Evolutionary conservation across 176 grass and related monocot species (phyloP), one percentile per base, ranked within the genome.

Genomic region (Pontederia paniculata): DNA sequence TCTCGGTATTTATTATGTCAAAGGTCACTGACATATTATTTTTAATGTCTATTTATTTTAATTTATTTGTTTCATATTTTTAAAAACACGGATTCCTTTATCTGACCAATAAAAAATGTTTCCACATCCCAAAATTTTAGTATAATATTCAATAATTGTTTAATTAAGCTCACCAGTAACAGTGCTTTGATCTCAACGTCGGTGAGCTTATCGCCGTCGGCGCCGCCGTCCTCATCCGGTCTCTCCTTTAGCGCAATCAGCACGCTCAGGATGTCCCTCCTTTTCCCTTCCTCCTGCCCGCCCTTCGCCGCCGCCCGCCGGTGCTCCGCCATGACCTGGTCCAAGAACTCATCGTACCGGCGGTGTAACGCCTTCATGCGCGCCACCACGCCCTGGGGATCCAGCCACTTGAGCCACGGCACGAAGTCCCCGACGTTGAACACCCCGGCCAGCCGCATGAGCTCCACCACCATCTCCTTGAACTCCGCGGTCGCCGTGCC

Each of bases 181-280:
- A 85, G 76, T 16, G 86, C 86, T 51, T 89, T 89, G 57, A 85
- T 56, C 47, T 89, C 67, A 0, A 53, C 75, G 9, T 76, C 71
- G 2, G 52, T 75, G 31, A 89, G 60, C 23, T 53, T 79, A 6
- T 6, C 28, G 7, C 20, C 59, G 9, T 46, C 53, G 18, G 61
- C 60, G 28, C 28, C 28, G 7, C 20, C 59, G 9, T 46, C 53
- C 21, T 67, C 60, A 4, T 77, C 65, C 0, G 59, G 46, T 55
- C 6, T 53, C 57, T 70, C 16, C 2, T 70, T 37, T 37, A 37
- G 28, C 28, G 28, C 74, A 69, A 59, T 72, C 45, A 78, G 37
- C 74, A 69, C 71, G 12, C 58, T 56, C 0, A 89, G 70, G n/a
- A 89, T 66, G 8, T 77, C 20, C 18, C 16, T 62, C 20, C 79